Evolutionary conservation across 306 rosid species (phyloP), one percentile per base, ranked within the genome.

Genomic region (Begonia peltatifolia): DNA sequence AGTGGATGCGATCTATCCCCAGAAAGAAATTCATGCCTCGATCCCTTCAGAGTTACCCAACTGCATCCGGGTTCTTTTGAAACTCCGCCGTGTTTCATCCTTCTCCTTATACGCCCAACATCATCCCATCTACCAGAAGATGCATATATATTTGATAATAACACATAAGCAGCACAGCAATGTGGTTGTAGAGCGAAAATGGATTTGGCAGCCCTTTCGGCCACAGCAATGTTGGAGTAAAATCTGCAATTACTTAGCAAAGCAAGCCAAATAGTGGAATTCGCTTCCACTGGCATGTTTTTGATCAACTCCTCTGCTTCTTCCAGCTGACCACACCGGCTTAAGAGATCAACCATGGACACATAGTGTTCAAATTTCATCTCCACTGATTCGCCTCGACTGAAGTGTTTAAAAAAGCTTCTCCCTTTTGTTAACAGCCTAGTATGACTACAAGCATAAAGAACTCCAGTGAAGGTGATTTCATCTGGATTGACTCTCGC

Each of bases 21-120:
- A 35, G 77, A 76, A 54, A 67, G 70, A 63, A 81, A 84, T 49
- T 74, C 75, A 53, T 84, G 78, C 68, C 68, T 74, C 43, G 53
- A 6, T 57, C 94, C 88, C 57, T 70, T 78, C 12, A 69, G 48
- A 46, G 68, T 74, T 63, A 84, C 55, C 94, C 96, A 84, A 46
- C 96, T 84, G 53, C 82, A 71, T 30, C 96, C 96, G 11, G 88
- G 93, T 66, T 79, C 86, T 64, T 84, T 88, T 57, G 66, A 73
- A 62, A 78, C 59, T 46, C 93, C 72, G 23, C 47, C 65, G 41
- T 61, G 76, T 52, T 73, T 88, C 96, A 88, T 81, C 73, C 16
- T 68, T 50, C 51, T 71, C 52, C 96, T 63, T 55, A 84, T 70
- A 56, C 42, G 50, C 35, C 82, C 74, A 15, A 75, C 96, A 51